Base-by-base conservation (phyloP, 2,329 filamentous ascomycete genomes). In the Plenodomus biglobosus region DNA sequence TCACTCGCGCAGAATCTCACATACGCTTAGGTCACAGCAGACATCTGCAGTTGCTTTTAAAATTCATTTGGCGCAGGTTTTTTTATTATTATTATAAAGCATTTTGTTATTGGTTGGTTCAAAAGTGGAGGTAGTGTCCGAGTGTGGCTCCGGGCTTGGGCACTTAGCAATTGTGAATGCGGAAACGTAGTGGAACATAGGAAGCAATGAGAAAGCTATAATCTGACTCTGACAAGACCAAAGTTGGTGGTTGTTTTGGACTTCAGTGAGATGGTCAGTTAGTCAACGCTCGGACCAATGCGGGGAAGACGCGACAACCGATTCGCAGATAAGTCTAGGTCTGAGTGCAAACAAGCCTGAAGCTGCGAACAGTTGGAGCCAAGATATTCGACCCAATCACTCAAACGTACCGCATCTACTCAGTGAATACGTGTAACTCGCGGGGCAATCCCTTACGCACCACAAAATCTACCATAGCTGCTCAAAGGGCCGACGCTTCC, bases 51-150 rank as follows among this genome's bases (percentile, higher is more conserved):
- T 37, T 27, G 44, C 46, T 45, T 45, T 46, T 50, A 51, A 59
- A 55, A 7, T 15, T 50, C 35, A 27, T 52, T 46, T 22, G 57
- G 58, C 58, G 56, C 54, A 55, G 38, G 38, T 20, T 43, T 34
- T 21, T 11, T 49, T 20, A 45, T 34, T 21, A n/a, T 49, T 20
- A 19, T 49, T 46, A 46, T 38, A 38, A 35, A 22, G 46, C 52
- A 55, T 48, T 38, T 38, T 43, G 44, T 39, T n/a, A n/a, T 22
- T 20, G 40, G 42, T 32, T 34, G 18, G 46, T 54, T 34, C n/a
- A 35, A 44, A 42, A 36, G 48, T 41, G 35, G 44, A 44, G 24
- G 47, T 39, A 44, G 40, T 42, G 46, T 42, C 11, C 27, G 15
- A 32, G 49, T 38, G 27, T 41, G 35, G 24, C 39, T 37, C 10